Percentiles rank a stretch among this genome's conserved stretches.
These are phyloP conservation scores for Ehretia macrophylla DNA, from an alignment of 257 asterid genomes.

Conservation along the genomic window DNA sequence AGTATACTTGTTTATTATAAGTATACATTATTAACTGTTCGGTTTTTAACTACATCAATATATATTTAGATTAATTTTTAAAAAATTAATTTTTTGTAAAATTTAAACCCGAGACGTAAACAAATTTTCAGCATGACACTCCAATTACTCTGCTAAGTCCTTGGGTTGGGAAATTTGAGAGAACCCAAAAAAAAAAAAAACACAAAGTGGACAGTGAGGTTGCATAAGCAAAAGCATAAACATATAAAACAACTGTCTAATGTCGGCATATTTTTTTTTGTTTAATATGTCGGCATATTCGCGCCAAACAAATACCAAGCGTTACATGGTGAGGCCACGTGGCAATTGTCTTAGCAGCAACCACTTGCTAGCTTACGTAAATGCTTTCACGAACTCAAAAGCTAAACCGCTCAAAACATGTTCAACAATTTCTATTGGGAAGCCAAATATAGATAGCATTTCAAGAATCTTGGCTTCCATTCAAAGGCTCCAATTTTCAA, in stretches of 20 bases:
- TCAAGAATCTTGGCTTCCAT: conserved; percentile 2
- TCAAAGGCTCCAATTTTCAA: not conserved
- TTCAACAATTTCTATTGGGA: not conserved
- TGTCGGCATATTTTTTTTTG: conserved; percentile 38
- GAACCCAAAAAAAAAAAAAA: not conserved
- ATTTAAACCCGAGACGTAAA: too few relatives aligned
- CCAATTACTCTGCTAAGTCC: too few relatives aligned
- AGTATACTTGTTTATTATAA: too few relatives aligned
- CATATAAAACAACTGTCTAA: not conserved
- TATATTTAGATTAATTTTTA: too few relatives aligned
- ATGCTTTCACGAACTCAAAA: conserved; percentile 13
- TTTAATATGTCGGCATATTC: conserved; percentile 40
- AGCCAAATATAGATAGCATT: not conserved
- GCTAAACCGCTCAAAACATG: not conserved
- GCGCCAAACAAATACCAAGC: conserved; percentile 37
- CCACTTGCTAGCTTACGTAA: conserved; percentile 18
- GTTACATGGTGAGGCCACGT: conserved; percentile 27
- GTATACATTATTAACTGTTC: too few relatives aligned
- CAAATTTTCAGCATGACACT: too few relatives aligned
- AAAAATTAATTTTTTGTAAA: too few relatives aligned
- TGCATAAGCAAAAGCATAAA: too few relatives aligned
- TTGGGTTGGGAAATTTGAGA: too few relatives aligned
- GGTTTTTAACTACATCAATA: too few relatives aligned
- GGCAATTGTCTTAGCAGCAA: conserved; percentile 9
- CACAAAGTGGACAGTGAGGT: too few relatives aligned